A percentile compares a stretch with the other conserved stretches of the same genome.
Conservation (phyloP, 2,329 filamentous ascomycete genomes). For the Arthroderma sp. region DNA sequence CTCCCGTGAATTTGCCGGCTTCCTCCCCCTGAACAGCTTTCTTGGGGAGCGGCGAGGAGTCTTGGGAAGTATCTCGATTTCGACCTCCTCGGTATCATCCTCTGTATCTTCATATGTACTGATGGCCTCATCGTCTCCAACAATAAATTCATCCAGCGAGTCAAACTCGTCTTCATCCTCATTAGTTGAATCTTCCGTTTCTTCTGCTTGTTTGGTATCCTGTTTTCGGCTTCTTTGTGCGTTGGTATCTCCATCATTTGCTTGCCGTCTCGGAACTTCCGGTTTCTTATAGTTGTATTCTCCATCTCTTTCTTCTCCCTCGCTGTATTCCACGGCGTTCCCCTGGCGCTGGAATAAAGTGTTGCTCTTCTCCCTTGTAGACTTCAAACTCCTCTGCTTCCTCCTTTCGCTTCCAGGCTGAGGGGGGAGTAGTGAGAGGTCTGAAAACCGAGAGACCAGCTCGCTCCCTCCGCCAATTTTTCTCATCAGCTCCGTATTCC, state of each 20-base stretch:
- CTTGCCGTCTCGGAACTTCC: too few species aligned
- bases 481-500: too few species aligned
- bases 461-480: too few species aligned
- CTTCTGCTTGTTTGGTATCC: slow-evolving; percentile 3
- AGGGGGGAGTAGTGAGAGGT: not conserved
- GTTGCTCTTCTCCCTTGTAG: not conserved
- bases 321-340: not conserved
- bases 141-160: slow-evolving; percentile 29
- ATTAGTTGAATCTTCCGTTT: slow-evolving; percentile 6
- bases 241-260: too few species aligned
- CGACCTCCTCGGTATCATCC: slow-evolving; percentile 16
- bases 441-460: not conserved
- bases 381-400: not conserved
- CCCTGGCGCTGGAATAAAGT: not conserved
- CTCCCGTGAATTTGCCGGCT: slow-evolving; percentile 14
- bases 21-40: slow-evolving; percentile 24
- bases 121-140: slow-evolving; percentile 27
- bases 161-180: slow-evolving; percentile 20
- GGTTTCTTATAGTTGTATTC: too few species aligned
- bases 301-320: not conserved
- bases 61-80: slow-evolving; percentile 14
- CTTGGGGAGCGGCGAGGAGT: slow-evolving; percentile 15
- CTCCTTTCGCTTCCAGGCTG: not conserved
- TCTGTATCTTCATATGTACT: slow-evolving; percentile 23
- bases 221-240: too few species aligned